Base-by-base conservation (phyloP, 2,329 filamentous ascomycete species). In the Trichoderma harzianum region DNA sequence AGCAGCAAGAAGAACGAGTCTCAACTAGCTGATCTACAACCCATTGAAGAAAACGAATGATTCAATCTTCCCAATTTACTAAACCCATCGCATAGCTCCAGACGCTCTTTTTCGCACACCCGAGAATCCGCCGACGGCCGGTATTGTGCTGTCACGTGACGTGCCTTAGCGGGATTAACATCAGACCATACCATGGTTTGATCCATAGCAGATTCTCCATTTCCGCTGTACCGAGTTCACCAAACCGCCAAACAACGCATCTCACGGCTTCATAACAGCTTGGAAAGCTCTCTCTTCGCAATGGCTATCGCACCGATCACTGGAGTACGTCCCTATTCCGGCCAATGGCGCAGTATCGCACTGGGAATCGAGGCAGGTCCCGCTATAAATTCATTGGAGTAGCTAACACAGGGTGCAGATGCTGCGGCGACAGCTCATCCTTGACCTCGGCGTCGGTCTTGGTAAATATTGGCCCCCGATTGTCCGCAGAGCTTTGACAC, bases 241-340 rank as follows among this genome's bases (percentile, higher is more conserved):
- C 72, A 76, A 77, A 75, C 72, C 73, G 58, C 70, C 71, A 73
- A 75, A 74, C 69, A 73, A 72, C 70, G 30, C 55, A 71, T 71
- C 73, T 66, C 72, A 73, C 74, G 72, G 74, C 75, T 74, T 66
- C 72, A 71, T 72, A 75, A 75, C 74, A 74, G 70, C 74, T 75
- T 51, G 70, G 67, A 75, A 76, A 74, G 73, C 53, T 75, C 72
- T 60, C 72, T 71, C 71, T 72, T 81, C 80, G 83, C 76, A 82
- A 88, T 88, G 86, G 85, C 87, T 77, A 78, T 89, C 81, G 83
- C 83, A 78, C 88, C 87, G 73, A 88, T 90, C 76, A 88, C 86
- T 75, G 88, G 88, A 79, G 88, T 90, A 88, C 75, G 88, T 87
- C 72, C 74, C 24, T 62, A 16, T 7, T 55, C 55, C 51, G 70